Evolutionary conservation across 192 early-diverging fungal genomes (phyloP), one percentile per base, ranked within the genome.

Genomic region (Coemansia nantahalensis): DNA sequence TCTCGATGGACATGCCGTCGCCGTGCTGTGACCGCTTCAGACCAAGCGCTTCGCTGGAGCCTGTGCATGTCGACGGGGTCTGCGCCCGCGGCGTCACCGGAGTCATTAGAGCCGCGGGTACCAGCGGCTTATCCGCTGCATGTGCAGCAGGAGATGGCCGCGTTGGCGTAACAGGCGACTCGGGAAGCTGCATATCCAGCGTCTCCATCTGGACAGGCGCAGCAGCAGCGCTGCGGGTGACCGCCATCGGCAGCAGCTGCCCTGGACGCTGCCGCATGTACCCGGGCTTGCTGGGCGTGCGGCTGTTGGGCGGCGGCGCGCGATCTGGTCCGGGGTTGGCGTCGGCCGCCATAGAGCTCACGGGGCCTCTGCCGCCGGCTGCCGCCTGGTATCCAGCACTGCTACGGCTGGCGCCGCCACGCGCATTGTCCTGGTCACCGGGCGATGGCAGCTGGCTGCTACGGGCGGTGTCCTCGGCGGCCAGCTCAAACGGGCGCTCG

Each of bases 201-300:
- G 59, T 31, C 44, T 73, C 70, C 54, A 62, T 66, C 50, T 65
- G 62, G 48, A 59, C 23, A 0, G 59, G 40, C 34, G 22, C 24
- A 5, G 35, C 14, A 37, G 35, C 36, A 22, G 28, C 52, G 14
- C 23, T 22, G 15, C 33, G 14, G 15, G 28, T 11, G 26, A 40
- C 16, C 21, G 60, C 24, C 14, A 48, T 24, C 17, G n/a, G 12
- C 31, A 28, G 34, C 36, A 23, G 12, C 22, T 50, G 48, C 4
- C 26, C 26, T 7, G 18, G 61, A 56, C 35, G 68, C 59, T 10
- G 57, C 56, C 19, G 48, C 35, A 4, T 31, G 28, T 23, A 37
- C 30, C 43, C 48, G 36, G 5, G 45, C 13, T 6, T 16, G 40
- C 23, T 18, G 31, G 14, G 39, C 23, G 18, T 19, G 41, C 6